These are phyloP conservation scores for Termitomyces sp. DNA, from an alignment of 768 basidiomycete genomes.

Conservation along the genomic window DNA sequence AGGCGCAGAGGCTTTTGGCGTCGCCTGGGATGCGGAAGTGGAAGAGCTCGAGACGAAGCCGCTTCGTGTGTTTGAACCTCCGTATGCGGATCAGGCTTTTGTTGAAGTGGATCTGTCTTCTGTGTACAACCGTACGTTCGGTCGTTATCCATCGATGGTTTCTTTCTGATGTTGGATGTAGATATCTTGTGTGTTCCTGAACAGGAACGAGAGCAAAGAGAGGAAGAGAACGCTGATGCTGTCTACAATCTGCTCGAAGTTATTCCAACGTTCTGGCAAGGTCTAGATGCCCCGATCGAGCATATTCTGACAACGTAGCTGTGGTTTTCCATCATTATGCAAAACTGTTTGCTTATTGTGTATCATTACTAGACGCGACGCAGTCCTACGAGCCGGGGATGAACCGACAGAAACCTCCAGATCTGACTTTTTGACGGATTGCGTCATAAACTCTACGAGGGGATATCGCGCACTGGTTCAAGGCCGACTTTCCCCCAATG, in stretches of 20 bases:
- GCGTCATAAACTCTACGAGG: slow-evolving; percentile 41
- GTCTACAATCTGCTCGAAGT: slow-evolving; percentile 45
- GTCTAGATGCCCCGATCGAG: slow-evolving; percentile 39
- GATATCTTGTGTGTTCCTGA: slow-evolving; percentile 31
- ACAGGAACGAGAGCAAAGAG: slow-evolving; percentile 17
- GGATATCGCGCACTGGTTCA: slow-evolving; percentile 48
- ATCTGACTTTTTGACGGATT: slow-evolving; percentile 55
- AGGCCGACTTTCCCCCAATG: slow-evolving; percentile 36
- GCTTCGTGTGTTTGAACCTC: slow-evolving; percentile 31
- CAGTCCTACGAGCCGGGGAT: slow-evolving; percentile 48
- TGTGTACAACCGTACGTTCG: slow-evolving; percentile 50
- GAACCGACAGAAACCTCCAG: slow-evolving; percentile 37
- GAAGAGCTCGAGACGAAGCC: slow-evolving; percentile 25
- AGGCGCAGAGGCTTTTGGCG: slow-evolving; percentile 14
- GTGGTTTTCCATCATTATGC: neutral
- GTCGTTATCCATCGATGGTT: neutral
- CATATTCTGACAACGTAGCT: slow-evolving; percentile 58
- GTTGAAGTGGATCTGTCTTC: slow-evolving; percentile 42
- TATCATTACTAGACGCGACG: slow-evolving; percentile 46
- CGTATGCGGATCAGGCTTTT: slow-evolving; percentile 37
- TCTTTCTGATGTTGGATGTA: slow-evolving; percentile 15
- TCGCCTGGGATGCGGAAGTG: slow-evolving; percentile 36
- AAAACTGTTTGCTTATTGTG: neutral
- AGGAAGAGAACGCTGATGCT: slow-evolving; percentile 31
- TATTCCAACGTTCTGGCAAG: slow-evolving; percentile 53